A percentile compares a stretch with the other conserved stretches of the same genome.
Conservation (phyloP, 1,284 basidiomycete genomes). For the Irpex sp. region DNA sequence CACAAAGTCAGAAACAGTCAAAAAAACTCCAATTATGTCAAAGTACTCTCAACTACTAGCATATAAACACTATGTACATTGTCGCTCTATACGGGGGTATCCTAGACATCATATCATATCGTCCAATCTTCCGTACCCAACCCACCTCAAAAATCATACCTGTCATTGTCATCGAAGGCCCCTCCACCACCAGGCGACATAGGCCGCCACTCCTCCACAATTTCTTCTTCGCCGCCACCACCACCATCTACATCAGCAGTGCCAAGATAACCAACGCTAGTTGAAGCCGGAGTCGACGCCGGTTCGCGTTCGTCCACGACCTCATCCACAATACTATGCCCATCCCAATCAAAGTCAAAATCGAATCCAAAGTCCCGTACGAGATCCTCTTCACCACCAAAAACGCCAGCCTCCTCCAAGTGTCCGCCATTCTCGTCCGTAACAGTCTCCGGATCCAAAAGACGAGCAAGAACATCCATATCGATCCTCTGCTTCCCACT, state of each 20-base stretch:
- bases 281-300: neutral
- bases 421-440: constrained; percentile 1
- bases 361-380: neutral
- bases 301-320: neutral
- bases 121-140: too few relatives aligned
- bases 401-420: neutral
- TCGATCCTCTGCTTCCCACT: constrained; percentile 23
- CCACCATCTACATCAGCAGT: too few relatives aligned
- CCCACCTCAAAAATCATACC: constrained; percentile 22
- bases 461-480: constrained; percentile 31
- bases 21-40: neutral
- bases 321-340: neutral
- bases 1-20: neutral
- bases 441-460: constrained; percentile 23
- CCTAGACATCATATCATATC: too few relatives aligned
- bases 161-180: constrained; percentile 19
- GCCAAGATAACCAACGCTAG: too few relatives aligned
- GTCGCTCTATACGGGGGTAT: neutral
- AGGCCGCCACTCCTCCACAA: constrained; percentile 34
- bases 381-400: neutral
- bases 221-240: constrained; percentile 16
- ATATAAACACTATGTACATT: too few relatives aligned
- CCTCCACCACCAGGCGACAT: constrained; percentile 26
- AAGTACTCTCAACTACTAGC: neutral
- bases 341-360: neutral